These are phyloP conservation scores for Narthecium ossifragum DNA, from an alignment of 106 monocot species.

Conservation along the genomic window DNA sequence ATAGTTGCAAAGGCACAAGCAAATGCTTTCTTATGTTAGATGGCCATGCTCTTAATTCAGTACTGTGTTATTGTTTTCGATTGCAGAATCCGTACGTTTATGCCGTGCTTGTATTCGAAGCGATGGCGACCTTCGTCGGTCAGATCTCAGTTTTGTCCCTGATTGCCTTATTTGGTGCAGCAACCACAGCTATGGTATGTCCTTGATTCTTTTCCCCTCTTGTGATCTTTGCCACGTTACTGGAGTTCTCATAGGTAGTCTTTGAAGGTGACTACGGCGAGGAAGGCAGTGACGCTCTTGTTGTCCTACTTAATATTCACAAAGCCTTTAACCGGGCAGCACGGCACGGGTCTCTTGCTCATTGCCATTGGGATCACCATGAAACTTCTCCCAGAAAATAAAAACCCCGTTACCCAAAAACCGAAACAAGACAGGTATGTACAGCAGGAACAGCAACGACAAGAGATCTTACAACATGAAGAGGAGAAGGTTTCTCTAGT, in stretches of 20 bases:
- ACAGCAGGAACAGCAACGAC: slow-evolving; percentile 1
- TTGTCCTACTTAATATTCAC: slow-evolving; percentile 58
- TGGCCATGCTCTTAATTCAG: too few species aligned
- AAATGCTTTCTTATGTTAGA: too few species aligned
- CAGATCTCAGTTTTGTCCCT: slow-evolving; percentile 84
- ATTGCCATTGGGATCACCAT: slow-evolving; percentile 56
- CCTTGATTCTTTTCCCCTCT: not conserved
- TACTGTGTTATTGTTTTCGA: not conserved
- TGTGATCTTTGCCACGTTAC: not conserved
- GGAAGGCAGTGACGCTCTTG: slow-evolving; percentile 57
- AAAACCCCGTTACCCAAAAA: slow-evolving; percentile 3
- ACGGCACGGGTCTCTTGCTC: slow-evolving; percentile 45
- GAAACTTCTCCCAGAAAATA: slow-evolving; percentile 47
- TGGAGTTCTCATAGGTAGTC: not conserved
- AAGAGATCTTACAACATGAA: slow-evolving; percentile 6
- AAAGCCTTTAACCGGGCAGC: slow-evolving; percentile 63
- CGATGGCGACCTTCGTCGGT: slow-evolving; percentile 80
- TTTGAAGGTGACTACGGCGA: slow-evolving; percentile 46
- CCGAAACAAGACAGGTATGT: not conserved
- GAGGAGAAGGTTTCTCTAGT: slow-evolving; percentile 28
- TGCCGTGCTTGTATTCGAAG: slow-evolving; percentile 72
- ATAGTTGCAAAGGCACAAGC: too few species aligned
- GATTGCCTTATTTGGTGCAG: slow-evolving; percentile 83
- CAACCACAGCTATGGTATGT: slow-evolving; percentile 84
- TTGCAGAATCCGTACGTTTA: slow-evolving; percentile 79